Base-by-base conservation (phyloP, 352 stramenopile genomes). In the Pythium utonaiense region DNA sequence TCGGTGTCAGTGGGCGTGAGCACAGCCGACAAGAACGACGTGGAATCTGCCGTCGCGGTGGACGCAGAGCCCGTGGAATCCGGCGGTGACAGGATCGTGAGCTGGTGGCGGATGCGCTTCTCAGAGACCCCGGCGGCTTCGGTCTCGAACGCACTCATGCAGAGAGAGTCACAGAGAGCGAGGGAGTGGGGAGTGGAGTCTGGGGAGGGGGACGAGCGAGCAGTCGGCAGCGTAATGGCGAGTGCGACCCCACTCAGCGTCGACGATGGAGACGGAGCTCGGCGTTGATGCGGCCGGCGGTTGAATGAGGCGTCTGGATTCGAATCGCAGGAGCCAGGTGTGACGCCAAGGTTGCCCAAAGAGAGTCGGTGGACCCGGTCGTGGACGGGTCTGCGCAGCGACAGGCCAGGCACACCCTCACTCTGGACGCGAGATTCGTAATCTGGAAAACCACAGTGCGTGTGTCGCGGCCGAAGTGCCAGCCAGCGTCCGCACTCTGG, bases 41-140 rank as follows among this genome's bases (percentile, higher is more conserved):
- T 30, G n/a, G 42, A 53, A 19, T 27, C 28, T 22, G 55, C 0
- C 21, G 22, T 52, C 1, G 17, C 24, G 1, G 21, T 19, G 13
- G 54, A 57, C 9, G 33, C 13, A 8, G 40, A 47, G 10, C 24
- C 19, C 22, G 41, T 47, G 16, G 54, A 36, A 34, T 63, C 53
- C 4, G 61, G 40, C 36, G 61, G 48, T 40, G 61, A 60, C 40
- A 57, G 53, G 34, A 68, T 51, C 27, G 54, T 57, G 53, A 68
- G 61, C 48, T 68, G 61, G 49, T 63, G 53, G 48, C 61, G 54
- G 31, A 68, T 68, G 17, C 61, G 61, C 44, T 68, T 68, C 54
- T 68, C 54, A 13, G 28, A 47, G 51, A 42, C 51, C 38, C 17
- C 47, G 16, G 38, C 53, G n/a, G 33, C 30, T 27, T 49, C 52